phyloP scores from a whole-genome alignment of 352 stramenopile species.

The Globisporangium mamillatum region DNA sequence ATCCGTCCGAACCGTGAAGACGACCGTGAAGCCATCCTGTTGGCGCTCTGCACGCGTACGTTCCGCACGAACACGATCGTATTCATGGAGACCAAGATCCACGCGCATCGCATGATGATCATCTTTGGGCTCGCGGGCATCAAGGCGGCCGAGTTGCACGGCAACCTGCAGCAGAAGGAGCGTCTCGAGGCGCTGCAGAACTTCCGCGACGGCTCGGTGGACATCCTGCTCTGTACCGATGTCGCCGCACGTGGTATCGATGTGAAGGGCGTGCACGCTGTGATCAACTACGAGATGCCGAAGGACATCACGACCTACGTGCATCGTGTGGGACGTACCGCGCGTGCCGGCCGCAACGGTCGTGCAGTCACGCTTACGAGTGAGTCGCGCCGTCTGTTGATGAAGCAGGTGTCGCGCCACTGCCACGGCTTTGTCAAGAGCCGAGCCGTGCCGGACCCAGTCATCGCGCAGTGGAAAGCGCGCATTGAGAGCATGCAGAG shows the following conservation, averaged over 20 bases:
- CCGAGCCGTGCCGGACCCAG: conserved; percentile 81
- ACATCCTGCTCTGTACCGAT: conserved; percentile 98
- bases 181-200: conserved; percentile 94
- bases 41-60: conserved; percentile 94
- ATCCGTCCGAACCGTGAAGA: conserved; percentile 89
- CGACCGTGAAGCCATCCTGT: conserved; percentile 94
- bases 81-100: conserved; percentile 98
- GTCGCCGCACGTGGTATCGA: conserved; percentile 98
- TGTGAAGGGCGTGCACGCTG: conserved; percentile 95
- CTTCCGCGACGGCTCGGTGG: conserved; percentile 94
- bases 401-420: conserved; percentile 92
- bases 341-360: conserved; percentile 93
- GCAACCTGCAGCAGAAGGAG: conserved; percentile 96
- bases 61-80: conserved; percentile 97
- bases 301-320: conserved; percentile 98
- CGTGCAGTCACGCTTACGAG: conserved; percentile 89
- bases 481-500: conserved; percentile 81
- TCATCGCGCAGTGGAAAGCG: conserved; percentile 86
- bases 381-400: conserved; percentile 88
- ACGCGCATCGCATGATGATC: conserved; percentile 96
- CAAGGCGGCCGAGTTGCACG: conserved; percentile 97
- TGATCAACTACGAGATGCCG: conserved; percentile 99
- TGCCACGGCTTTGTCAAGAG: conserved; percentile 90
- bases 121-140: conserved; percentile 95
- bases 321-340: conserved; percentile 98